Evolutionary conservation across 371 early-diverging fungal species (phyloP), one percentile per base, ranked within the genome.

Genomic region (Apophysomyces ossiformis): DNA sequence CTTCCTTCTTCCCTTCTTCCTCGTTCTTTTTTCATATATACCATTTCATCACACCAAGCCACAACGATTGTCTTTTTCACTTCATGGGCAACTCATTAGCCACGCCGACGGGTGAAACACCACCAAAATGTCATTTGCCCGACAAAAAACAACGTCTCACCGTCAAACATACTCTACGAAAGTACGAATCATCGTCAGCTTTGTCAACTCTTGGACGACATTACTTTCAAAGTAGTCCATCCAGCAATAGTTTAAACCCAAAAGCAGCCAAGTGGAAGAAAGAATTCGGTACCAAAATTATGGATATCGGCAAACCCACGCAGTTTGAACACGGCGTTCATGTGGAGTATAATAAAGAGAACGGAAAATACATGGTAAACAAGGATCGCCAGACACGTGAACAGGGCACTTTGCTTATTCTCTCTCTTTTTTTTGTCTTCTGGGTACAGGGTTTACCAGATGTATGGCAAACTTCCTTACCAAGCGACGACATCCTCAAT

Each of bases 281-380:
- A 45, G 61, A 65, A 32, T 63, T 64, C 41, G 73, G 73, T 11
- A 79, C 79, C 62, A 76, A 69, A 45, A 81, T 82, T 62, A 58
- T 84, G 56, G 81, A 77, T 69, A 85, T 85, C 18, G 77, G 85
- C 36, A 76, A 78, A 56, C 86, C 86, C 4, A 85, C 84, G 0
- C 78, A 81, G 57, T 75, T 85, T 57, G 86, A 85, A 60, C 86
- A 85, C 57, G 84, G 86, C 18, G 81, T 85, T 60, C 86, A 85
- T 72, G 83, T 85, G 1, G 86, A 85, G 61, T 85, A 75, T 67
- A 81, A 85, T 63, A 65, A 69, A 18, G 76, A 81, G 43, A 74
- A 79, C 57, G 83, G 84, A 41, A 82, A 76, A 63, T 85, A 76
- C 64, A 81, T 83, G 84, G 85, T 70, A 70, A 69, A 60, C 35